Base-by-base conservation (phyloP, 129 eudicot genomes). In the Glebionis coronaria region DNA sequence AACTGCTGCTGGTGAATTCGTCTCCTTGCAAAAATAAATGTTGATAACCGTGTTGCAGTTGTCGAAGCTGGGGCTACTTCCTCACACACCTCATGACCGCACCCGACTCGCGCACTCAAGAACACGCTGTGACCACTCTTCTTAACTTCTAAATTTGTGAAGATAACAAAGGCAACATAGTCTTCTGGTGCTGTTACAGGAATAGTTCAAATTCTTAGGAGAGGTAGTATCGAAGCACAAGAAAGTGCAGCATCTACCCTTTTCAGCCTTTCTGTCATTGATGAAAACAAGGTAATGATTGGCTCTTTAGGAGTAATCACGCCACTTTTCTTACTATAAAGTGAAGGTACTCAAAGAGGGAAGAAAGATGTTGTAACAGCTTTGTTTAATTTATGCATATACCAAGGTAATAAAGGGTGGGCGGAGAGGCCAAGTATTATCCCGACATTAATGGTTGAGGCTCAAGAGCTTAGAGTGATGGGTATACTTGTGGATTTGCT, bases 201-300 rank as follows among this genome's bases (percentile, higher is more conserved):
- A 44, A 93, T 93, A 45, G 98, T 93, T 58, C 84, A 82, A 18
- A 97, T 93, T 42, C 78, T 93, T 44, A 82, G 71, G 38, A 86
- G 63, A 61, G 98, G 98, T 10, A 93, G 96, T 83, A 86, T 86
- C 91, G 98, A 93, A 77, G 96, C 96, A 5, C 71, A 97, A 56
- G 98, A 93, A 70, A 93, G 88, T 31, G 98, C 98, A 9, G 98
- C 98, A 0, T 96, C 98, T 64, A 84, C 98, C 61, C 83, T 93
- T 19, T 93, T 93, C 65, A 93, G 98, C 77, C 87, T 18, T n/a
- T 93, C 98, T 1, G 98, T 93, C 0, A 82, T 93, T 27, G 98
- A 93, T 46, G 92, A 84, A 72, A 84, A 93, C 74, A 93, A 93
- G 72, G 90, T 93, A 0, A 84, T 83, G 0, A 88, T 93, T 1